Evolutionary conservation across 2,329 filamentous ascomycete species (phyloP), one percentile per base, ranked within the genome.

Genomic region (Fusarium domesticum): DNA sequence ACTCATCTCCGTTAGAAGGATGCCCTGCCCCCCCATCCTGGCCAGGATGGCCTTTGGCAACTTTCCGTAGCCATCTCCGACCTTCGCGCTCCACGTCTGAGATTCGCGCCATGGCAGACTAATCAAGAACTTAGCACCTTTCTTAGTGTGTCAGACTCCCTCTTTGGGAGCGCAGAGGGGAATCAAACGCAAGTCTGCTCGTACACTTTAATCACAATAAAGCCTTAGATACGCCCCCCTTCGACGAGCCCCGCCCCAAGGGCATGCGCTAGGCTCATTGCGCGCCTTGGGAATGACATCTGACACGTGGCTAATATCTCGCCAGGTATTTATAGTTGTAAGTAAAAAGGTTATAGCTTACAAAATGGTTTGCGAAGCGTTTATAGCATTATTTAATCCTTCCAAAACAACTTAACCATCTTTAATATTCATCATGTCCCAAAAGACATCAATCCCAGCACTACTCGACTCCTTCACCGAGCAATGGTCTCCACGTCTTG

Each of bases 401-500:
- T 17, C 3, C 11, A 17, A 15, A 14, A 30, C 7, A 12, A 16
- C 4, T 20, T 8, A 28, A 28, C 20, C 17, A 6, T 28, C 19
- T 11, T 6, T 25, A 16, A 35, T 5, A 25, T 12, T 17, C n/a
- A 3, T 4, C 17, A 58, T 59, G 56, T 11, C 42, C 3, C 41
- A 50, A 39, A 25, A 54, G 42, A 49, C 40, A 2, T 59, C 64
- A 0, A 35, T 68, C 1, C 63, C 63, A 0, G 35, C 39, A 2
- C 38, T 57, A 6, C 50, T 65, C 34, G 56, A 54, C 12, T 59
- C 54, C 6, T 64, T 64, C 40, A 55, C 56, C 0, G 58, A 63
- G 20, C 54, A 42, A 2, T 68, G 62, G 61, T 58, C 61, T 0
- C 65, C 63, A 0, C 62, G 57, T 2, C 58, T 67, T 14, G 50